Conservation (phyloP, 2,329 filamentous ascomycete species). For the Coniochaeta hoffmannii region DNA sequence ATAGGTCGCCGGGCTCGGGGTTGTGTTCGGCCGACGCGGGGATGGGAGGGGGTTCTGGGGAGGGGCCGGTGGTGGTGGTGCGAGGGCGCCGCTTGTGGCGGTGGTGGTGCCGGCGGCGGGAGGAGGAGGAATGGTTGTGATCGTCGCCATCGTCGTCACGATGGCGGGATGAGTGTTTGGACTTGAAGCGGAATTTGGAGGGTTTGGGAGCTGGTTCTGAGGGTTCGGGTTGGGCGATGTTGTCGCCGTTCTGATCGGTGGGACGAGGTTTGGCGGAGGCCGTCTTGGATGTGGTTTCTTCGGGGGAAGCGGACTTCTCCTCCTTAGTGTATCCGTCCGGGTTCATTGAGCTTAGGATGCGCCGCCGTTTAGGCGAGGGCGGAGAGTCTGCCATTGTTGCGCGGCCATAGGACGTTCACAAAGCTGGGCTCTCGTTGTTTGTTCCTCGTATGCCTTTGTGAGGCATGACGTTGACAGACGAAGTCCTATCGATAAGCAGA, state of each 20-base stretch:
- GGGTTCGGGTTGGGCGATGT: background rate
- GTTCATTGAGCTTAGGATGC: slow-evolving; percentile 42
- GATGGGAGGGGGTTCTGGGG: slow-evolving; percentile 24
- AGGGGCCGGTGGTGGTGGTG: slow-evolving; percentile 31
- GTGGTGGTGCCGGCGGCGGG: slow-evolving; percentile 12
- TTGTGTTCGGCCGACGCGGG: slow-evolving; percentile 26
- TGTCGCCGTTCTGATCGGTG: background rate
- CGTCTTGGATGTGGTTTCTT: background rate
- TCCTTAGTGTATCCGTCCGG: slow-evolving; percentile 15
- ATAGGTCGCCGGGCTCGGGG: slow-evolving; percentile 36
- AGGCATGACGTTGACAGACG: background rate
- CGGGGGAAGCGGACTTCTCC: background rate
- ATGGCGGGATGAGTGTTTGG: slow-evolving; percentile 4
- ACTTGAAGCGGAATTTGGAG: slow-evolving; percentile 33
- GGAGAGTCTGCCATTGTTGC: background rate
- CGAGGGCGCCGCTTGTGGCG: slow-evolving; percentile 15
- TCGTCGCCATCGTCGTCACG: slow-evolving; percentile 3
- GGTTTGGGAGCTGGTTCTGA: slow-evolving; percentile 11
- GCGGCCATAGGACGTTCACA: background rate
- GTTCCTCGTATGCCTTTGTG: background rate
- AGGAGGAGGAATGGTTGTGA: slow-evolving; percentile 9
- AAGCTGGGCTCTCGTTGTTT: background rate
- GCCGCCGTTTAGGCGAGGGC: slow-evolving; percentile 29
- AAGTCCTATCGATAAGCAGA: background rate
- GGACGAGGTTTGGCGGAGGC: background rate